phyloP scores from a whole-genome alignment of 345 rosid species.

The Boechera stricta region DNA sequence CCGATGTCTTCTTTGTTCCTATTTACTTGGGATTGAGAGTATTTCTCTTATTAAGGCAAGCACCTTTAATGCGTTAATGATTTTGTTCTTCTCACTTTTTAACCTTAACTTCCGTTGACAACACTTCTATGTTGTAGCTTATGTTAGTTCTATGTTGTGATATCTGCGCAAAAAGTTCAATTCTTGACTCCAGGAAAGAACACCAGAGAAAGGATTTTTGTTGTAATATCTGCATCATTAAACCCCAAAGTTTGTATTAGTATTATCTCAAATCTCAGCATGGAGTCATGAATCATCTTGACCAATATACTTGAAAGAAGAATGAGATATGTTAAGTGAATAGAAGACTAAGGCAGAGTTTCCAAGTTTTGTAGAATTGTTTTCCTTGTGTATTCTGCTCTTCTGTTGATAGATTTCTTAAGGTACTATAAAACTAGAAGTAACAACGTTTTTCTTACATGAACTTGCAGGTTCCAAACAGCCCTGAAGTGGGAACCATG shows the following conservation, averaged over 20 bases:
- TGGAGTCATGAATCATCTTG: not conserved
- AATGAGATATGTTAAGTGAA: not conserved
- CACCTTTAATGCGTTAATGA: no score
- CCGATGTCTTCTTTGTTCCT: no score
- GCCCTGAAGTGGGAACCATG: not conserved
- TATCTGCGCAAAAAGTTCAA: not conserved
- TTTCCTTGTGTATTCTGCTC: not conserved
- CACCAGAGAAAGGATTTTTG: not conserved
- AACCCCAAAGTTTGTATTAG: not conserved
- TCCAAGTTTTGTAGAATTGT: slow-evolving; percentile 10
- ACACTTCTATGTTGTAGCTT: not conserved
- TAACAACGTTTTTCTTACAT: not conserved
- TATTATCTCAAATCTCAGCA: not conserved
- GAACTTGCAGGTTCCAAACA: not conserved
- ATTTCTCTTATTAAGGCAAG: no score
- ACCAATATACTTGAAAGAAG: not conserved
- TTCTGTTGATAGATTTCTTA: not conserved
- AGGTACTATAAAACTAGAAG: not conserved
- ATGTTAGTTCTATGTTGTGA: not conserved
- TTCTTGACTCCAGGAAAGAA: not conserved
- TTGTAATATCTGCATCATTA: not conserved
- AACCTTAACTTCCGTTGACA: no score
- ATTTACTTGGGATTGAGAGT: no score
- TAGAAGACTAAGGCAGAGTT: slow-evolving; percentile 23
- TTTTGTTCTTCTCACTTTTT: no score